Evolutionary conservation across 1,284 basidiomycete species (phyloP).

Genomic region (Papiliotrema laurentii): DNA sequence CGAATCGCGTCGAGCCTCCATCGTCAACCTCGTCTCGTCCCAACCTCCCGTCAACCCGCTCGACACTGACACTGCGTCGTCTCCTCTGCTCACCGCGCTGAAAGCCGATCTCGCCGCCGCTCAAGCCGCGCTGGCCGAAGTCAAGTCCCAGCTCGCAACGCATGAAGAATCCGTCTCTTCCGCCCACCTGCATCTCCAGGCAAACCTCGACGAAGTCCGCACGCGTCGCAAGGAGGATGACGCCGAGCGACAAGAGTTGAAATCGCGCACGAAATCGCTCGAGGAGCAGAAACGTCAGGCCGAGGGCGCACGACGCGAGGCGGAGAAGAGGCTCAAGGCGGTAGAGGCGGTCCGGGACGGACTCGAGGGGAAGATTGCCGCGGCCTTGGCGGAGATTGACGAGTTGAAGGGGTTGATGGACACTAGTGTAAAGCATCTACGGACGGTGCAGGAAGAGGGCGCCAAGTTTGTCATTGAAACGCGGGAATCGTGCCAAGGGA

Average conservation of each 20-base stretch:
- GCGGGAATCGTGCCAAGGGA: slow-evolving; percentile 58
- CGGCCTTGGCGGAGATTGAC: slow-evolving; percentile 65
- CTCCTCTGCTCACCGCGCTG: slow-evolving; percentile 68
- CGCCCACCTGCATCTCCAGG: slow-evolving; percentile 63
- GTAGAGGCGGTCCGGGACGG: slow-evolving; percentile 64
- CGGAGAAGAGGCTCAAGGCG: slow-evolving; percentile 76
- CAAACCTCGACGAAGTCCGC: slow-evolving; percentile 68
- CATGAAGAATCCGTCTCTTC: slow-evolving; percentile 60
- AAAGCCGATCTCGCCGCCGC: slow-evolving; percentile 69
- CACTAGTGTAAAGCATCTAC: slow-evolving; percentile 41
- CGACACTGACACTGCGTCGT: slow-evolving; percentile 39
- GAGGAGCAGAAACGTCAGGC: slow-evolving; percentile 83
- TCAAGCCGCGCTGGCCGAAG: slow-evolving; percentile 63
- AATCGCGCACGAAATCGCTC: slow-evolving; percentile 70
- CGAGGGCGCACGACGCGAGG: slow-evolving; percentile 72
- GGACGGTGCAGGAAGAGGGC: slow-evolving; percentile 56
- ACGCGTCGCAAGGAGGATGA: slow-evolving; percentile 80
- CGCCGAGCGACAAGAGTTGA: slow-evolving; percentile 67
- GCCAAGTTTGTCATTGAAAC: slow-evolving; percentile 34
- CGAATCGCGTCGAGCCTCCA: slow-evolving; percentile 34
- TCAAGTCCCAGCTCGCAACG: slow-evolving; percentile 70
- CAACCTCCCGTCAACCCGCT: slow-evolving; percentile 19
- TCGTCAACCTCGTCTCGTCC: slow-evolving; percentile 28
- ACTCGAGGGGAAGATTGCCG: slow-evolving; percentile 61
- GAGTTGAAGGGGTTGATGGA: slow-evolving; percentile 57